Percentiles rank a stretch among this genome's conserved stretches.
Conservation (phyloP, 768 basidiomycete species). For the Hypholoma fasciculare region DNA sequence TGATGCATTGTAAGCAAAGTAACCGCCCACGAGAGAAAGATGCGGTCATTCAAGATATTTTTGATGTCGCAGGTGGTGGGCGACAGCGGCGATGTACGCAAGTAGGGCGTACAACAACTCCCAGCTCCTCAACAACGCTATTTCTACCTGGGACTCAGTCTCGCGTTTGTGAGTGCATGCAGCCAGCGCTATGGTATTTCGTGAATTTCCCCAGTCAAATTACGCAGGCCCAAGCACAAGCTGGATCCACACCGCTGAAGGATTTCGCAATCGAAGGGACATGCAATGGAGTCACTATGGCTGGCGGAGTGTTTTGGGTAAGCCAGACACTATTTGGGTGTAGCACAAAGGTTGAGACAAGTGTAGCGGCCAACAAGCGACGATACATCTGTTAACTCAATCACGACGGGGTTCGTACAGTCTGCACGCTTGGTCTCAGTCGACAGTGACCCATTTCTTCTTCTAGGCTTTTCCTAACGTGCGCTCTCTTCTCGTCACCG, state of each 20-base stretch:
- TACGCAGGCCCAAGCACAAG: conserved; percentile 36
- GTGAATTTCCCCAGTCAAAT: conserved; percentile 33
- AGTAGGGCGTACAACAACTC: conserved; percentile 47
- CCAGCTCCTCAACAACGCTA: conserved; percentile 41
- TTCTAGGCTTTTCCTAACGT: conserved; percentile 40
- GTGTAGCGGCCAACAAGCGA: conserved; percentile 40
- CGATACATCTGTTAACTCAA: conserved; percentile 46
- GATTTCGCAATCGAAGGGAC: conserved; percentile 37
- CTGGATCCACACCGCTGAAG: conserved; percentile 41
- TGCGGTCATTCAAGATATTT: not conserved
- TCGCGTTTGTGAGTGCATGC: conserved; percentile 39
- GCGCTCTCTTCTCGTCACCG: conserved; percentile 10
- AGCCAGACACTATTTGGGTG: not conserved
- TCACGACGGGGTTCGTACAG: conserved; percentile 45
- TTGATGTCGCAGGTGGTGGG: conserved; percentile 45
- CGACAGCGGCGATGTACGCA: conserved; percentile 48
- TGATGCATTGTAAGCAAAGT: conserved; percentile 39
- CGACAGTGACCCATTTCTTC: not conserved
- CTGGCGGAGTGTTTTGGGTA: conserved; percentile 59
- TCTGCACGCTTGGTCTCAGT: not conserved
- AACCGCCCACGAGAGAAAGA: too few species aligned
- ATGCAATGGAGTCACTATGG: conserved; percentile 51
- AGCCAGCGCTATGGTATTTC: not conserved
- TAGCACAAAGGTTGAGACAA: too few species aligned
- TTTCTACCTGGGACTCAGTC: conserved; percentile 49